These are phyloP conservation scores for Eurotiales sp. DNA, from an alignment of 2,329 filamentous ascomycete genomes.

Conservation along the genomic window DNA sequence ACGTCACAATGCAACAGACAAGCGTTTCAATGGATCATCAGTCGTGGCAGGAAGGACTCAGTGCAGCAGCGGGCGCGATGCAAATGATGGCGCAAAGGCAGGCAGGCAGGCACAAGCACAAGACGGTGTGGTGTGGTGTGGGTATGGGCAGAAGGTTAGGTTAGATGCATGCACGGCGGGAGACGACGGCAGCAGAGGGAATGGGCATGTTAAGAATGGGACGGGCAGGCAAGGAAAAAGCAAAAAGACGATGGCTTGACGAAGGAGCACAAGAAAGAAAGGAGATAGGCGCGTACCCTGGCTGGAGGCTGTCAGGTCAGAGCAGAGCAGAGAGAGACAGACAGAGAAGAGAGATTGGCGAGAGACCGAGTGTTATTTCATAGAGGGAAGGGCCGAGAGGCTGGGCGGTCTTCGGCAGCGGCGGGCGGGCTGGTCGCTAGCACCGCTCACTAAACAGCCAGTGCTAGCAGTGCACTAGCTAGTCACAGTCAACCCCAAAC, in stretches of 20 bases:
- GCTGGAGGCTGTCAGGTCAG: background rate
- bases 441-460: conserved; percentile 6
- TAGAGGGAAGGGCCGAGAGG: background rate
- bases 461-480: conserved; percentile 2
- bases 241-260: conserved; percentile 10
- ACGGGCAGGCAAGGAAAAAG: background rate
- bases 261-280: too few relatives aligned
- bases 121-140: conserved; percentile 14
- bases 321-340: background rate
- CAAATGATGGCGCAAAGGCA: too few relatives aligned
- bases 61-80: too few relatives aligned
- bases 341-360: conserved; percentile 1
- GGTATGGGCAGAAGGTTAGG: conserved; percentile 13
- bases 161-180: conserved; percentile 15
- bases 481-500: too few relatives aligned
- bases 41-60: too few relatives aligned
- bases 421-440: too few relatives aligned
- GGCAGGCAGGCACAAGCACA: conserved; percentile 21
- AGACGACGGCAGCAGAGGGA: conserved; percentile 12
- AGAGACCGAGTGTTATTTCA: background rate
- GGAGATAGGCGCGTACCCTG: conserved; percentile 15
- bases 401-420: conserved; percentile 4
- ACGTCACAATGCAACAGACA: too few relatives aligned
- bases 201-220: conserved; percentile 10
- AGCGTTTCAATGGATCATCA: too few relatives aligned